Conservation (phyloP, 2,329 filamentous ascomycete genomes). For the Teratosphaeria zuluensis region DNA sequence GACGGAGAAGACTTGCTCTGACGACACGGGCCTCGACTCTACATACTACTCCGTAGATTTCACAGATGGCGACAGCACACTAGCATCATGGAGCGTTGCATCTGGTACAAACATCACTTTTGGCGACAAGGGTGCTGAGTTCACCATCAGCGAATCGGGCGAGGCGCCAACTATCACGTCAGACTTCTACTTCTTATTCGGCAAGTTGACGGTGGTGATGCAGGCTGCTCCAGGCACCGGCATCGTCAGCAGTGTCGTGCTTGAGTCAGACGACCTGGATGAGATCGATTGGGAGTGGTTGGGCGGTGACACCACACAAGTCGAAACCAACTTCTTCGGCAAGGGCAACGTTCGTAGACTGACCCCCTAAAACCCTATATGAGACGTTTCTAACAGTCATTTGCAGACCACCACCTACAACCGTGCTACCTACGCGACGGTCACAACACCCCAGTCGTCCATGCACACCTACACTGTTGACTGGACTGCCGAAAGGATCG, state of each 20-base stretch:
- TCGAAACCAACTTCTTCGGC: conserved; percentile 69
- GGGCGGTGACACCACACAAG: conserved; percentile 51
- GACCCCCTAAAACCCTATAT: no score
- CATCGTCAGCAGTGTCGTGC: conserved; percentile 84
- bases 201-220: conserved; percentile 70
- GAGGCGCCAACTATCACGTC: conserved; percentile 71
- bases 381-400: no score
- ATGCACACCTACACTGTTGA: conserved; percentile 62
- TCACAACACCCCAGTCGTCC: conserved; percentile 48
- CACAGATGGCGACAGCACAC: conserved; percentile 49
- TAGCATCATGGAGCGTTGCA: conserved; percentile 48
- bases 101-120: conserved; percentile 58
- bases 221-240: conserved; percentile 80
- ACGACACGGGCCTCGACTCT: conserved; percentile 61
- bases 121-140: conserved; percentile 53
- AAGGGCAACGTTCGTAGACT: conserved; percentile 47
- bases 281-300: conserved; percentile 64
- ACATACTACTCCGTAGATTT: conserved; percentile 40
- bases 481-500: conserved; percentile 58
- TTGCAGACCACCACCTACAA: conserved; percentile 52
- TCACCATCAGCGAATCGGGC: conserved; percentile 59
- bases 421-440: conserved; percentile 54
- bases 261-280: conserved; percentile 85
- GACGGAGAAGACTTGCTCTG: conserved; percentile 57
- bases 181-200: conserved; percentile 77